A percentile compares a stretch with the other conserved stretches of the same genome.
Evolutionary conservation across 768 basidiomycete species (phyloP).

Genomic region (Suillus variegatus): DNA sequence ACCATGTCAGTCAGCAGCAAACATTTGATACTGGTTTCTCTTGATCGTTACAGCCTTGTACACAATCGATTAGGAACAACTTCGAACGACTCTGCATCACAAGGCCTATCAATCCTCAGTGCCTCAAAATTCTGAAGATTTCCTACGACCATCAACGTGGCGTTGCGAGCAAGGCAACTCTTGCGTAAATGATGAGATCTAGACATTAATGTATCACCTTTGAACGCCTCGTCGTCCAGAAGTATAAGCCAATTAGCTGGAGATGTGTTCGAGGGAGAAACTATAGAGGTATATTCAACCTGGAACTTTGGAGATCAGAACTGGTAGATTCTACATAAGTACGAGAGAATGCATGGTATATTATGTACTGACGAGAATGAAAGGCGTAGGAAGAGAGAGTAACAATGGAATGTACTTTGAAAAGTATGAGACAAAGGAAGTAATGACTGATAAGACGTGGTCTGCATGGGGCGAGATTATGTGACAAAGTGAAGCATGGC

Average conservation of each 20-base stretch:
- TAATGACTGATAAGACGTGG: too few relatives aligned
- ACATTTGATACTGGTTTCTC: not conserved
- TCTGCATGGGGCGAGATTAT: too few relatives aligned
- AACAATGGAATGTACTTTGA: too few relatives aligned
- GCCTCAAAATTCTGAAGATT: not conserved
- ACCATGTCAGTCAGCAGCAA: not conserved
- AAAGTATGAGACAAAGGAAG: too few relatives aligned
- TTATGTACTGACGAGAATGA: too few relatives aligned
- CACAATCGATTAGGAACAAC: not conserved
- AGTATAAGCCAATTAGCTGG: not conserved
- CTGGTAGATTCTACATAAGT: too few relatives aligned
- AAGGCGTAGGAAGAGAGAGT: too few relatives aligned
- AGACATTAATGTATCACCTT: not conserved
- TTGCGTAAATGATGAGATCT: not conserved
- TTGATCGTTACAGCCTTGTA: not conserved
- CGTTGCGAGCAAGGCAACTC: not conserved
- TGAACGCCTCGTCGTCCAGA: not conserved
- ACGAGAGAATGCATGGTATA: too few relatives aligned
- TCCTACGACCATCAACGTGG: not conserved
- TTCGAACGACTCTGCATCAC: not conserved
- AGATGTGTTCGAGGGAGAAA: not conserved
- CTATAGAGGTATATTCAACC: not conserved
- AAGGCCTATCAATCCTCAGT: not conserved
- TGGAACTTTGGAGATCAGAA: not conserved
- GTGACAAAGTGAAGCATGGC: not conserved